phyloP scores from a whole-genome alignment of 148 eudicot species.

The Heliosperma pusillum region DNA sequence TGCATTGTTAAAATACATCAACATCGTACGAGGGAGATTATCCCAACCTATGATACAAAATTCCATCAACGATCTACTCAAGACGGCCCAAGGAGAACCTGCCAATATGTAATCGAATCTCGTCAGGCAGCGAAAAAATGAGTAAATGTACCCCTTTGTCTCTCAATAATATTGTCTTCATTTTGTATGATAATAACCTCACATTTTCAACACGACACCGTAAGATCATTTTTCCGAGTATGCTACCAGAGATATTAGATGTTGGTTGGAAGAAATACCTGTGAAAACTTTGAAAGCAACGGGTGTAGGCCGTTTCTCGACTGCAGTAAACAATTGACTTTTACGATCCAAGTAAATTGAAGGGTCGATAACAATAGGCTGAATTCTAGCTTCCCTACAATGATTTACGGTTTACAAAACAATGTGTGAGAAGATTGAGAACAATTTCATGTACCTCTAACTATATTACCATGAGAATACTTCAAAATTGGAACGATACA shows the following conservation, averaged over 20 bases:
- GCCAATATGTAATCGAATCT: conserved; percentile 14
- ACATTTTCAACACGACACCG: too few species aligned
- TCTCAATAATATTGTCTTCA: too few species aligned
- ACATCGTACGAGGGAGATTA: conserved; percentile 83
- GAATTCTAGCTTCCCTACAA: conserved; percentile 59
- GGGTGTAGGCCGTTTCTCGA: conserved; percentile 75
- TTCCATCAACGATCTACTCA: conserved; percentile 77
- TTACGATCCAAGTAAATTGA: conserved; percentile 78
- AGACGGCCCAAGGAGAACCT: conserved; percentile 90
- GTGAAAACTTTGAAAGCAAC: conserved; percentile 80
- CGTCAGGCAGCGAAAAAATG: neutral
- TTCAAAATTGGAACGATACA: too few species aligned
- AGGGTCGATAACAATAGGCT: conserved; percentile 89
- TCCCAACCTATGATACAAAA: conserved; percentile 84
- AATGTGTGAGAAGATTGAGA: neutral
- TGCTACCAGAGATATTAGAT: too few species aligned
- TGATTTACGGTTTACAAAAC: neutral
- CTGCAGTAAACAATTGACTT: conserved; percentile 77
- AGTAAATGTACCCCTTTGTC: too few species aligned
- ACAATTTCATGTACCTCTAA: neutral
- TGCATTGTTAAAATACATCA: conserved; percentile 76
- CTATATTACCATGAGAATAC: neutral
- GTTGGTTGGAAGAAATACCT: conserved; percentile 46
- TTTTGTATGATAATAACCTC: too few species aligned
- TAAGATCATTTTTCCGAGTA: too few species aligned